Evolutionary conservation across 2,329 filamentous ascomycete species (phyloP).

Genomic region (Chaetomiaceae sp.): DNA sequence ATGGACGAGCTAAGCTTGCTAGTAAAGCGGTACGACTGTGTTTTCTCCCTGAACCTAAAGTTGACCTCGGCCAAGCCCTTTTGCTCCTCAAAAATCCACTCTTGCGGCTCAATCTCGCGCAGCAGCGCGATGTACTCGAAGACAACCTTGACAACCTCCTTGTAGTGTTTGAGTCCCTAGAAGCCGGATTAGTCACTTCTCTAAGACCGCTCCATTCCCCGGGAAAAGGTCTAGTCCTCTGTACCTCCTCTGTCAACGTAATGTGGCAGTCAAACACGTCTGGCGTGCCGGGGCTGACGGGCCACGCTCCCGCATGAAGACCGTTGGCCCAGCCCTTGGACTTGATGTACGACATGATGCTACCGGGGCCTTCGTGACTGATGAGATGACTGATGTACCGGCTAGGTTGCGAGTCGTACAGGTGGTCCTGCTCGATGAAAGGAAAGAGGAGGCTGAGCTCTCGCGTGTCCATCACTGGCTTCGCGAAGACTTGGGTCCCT

Average conservation of each 20-base stretch:
- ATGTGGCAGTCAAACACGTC: conserved; percentile 75
- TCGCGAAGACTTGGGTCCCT: conserved; percentile 71
- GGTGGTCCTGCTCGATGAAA: conserved; percentile 73
- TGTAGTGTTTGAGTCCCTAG: conserved; percentile 67
- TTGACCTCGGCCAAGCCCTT: conserved; percentile 86
- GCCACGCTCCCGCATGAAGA: conserved; percentile 68
- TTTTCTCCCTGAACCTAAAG: conserved; percentile 93
- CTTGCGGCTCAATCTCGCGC: conserved; percentile 68
- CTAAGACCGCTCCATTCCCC: no score
- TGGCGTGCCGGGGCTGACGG: conserved; percentile 69
- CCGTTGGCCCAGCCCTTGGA: conserved; percentile 84
- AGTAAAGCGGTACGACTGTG: conserved; percentile 80
- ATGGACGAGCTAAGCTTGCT: conserved; percentile 79
- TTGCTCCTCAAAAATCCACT: conserved; percentile 94
- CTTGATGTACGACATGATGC: conserved; percentile 85
- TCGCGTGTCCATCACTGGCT: conserved; percentile 83
- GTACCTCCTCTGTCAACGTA: conserved; percentile 72
- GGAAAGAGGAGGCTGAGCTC: conserved; percentile 76
- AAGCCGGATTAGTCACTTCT: no score
- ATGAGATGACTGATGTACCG: conserved; percentile 84
- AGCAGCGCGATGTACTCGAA: conserved; percentile 92
- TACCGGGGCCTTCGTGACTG: conserved; percentile 87
- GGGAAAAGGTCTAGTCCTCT: conserved; percentile 14
- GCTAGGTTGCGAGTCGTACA: conserved; percentile 75
- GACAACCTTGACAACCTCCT: conserved; percentile 73